Base-by-base conservation (phyloP, 2,329 filamentous ascomycete species). In the Neoscytalidium dimidiatum region DNA sequence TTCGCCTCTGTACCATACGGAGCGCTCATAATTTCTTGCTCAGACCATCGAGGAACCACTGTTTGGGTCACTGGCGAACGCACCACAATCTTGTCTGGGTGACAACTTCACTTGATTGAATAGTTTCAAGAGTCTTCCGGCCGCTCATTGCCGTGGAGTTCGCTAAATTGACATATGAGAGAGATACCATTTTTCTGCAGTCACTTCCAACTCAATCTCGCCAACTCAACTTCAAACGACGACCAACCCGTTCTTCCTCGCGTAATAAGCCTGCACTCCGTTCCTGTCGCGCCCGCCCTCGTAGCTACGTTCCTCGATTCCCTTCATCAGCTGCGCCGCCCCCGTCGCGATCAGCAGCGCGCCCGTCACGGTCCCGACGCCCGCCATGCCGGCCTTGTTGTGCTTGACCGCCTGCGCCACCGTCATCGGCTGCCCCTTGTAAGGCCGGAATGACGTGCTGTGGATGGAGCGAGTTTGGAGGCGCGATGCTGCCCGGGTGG, bases 331-430 rank as follows among this genome's bases (percentile, higher is more conserved):
- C 28, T 33, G 19, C n/a, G 56, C 56, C 2, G 41, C 19, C 9
- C 56, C 56, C 4, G 56, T 46, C 4, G 56, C 38, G 11, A 46
- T 5, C 56, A 60, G 28, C 38, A 60, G 26, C 56, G 41, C 56
- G 11, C 56, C 38, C 0, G 38, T 17, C 28, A 60, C 56, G n/a
- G 5, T 33, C 1, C 56, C 56, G 3, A 60, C 56, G 11, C 56
- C 56, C 17, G 56, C 56, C 56, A 46, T 60, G 7, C 56, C 38
- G 26, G 56, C 41, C 23, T 46, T 44, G 38, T 44, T 60, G 38
- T 46, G 38, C n/a, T 60, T 44, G 29, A 33, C 41, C n/a, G 56
- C 56, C 29, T 60, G 56, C 9, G 56, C 56, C 38, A 60, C 38
- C 1, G 56, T 60, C 38, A 60, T 60, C 13, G 56, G 56, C 1